Base-by-base conservation (phyloP, 345 rosid species). In the Populus davidiana region DNA sequence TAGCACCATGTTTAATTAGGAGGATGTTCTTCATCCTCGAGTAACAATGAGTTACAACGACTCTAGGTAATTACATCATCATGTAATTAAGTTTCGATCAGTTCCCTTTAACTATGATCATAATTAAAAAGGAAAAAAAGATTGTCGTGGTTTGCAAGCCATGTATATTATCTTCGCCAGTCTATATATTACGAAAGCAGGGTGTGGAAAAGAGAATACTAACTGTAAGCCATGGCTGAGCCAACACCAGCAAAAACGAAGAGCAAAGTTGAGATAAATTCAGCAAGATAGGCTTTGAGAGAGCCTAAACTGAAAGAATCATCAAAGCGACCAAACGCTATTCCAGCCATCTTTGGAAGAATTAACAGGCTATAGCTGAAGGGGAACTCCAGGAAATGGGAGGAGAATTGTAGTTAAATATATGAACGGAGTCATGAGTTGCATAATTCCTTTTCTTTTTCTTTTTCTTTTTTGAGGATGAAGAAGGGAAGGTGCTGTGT, bases 241-340 rank as follows among this genome's bases (percentile, higher is more conserved):
- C 98, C 97, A 81, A 93, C 98, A 14, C 98, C 98, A 41, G 97
- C 97, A 70, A 93, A 93, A 80, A 93, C 98, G 71, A 94, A 94
- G 90, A 94, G 87, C 83, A 94, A 81, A 73, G 98, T 94, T 27
- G 97, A 94, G 86, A 94, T 94, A 74, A 94, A 93, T 87, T 94
- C 98, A 31, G 98, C 92, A 17, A 94, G 90, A 75, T 94, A 91
- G 68, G 97, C 94, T 77, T 85, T 94, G 70, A 94, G 47, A 65
- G 98, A 88, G 71, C 89, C 93, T 69, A 90, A 79, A 79, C 97
- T 91, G 80, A 92, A 94, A 4, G 97, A 87, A 81, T 94, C 97
- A 75, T 85, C 94, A 39, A 90, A 91, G 13, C 94, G 89, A 75
- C 98, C 98, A 41, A 92, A 92, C 21, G 97, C 95, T 41, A 94